phyloP scores from a whole-genome alignment of 1,284 basidiomycete species.

The Fomitopsis palustris region DNA sequence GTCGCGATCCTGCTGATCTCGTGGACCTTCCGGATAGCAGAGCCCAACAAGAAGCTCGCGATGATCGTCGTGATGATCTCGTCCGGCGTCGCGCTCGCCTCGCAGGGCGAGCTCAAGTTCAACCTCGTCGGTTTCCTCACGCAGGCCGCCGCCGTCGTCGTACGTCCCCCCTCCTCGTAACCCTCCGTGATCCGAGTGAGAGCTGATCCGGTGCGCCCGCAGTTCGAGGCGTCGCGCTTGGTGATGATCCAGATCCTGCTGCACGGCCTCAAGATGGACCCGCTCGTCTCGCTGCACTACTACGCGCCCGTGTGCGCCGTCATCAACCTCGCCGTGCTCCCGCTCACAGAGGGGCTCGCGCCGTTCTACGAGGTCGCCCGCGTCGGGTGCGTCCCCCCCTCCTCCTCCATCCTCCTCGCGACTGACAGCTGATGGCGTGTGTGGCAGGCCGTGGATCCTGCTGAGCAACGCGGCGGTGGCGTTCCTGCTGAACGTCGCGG shows the following conservation, averaged over 20 bases:
- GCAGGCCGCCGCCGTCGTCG: constrained; percentile 78
- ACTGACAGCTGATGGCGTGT: background rate
- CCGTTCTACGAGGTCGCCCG: constrained; percentile 78
- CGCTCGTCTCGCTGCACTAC: constrained; percentile 93
- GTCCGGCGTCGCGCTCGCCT: constrained; percentile 83
- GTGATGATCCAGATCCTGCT: constrained; percentile 97
- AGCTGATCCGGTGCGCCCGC: constrained; percentile 7
- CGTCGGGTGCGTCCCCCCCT: constrained; percentile 41
- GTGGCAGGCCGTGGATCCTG: constrained; percentile 64
- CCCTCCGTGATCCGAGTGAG: background rate
- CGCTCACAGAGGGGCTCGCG: constrained; percentile 87
- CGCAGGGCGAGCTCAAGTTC: constrained; percentile 85
- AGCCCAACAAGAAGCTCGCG: constrained; percentile 79
- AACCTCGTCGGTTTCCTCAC: constrained; percentile 84
- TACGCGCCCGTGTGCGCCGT: constrained; percentile 93
- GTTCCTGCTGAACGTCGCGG: constrained; percentile 89
- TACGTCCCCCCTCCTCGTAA: constrained; percentile 35
- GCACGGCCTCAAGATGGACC: constrained; percentile 97
- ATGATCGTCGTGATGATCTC: constrained; percentile 93
- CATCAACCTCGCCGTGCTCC: constrained; percentile 83
- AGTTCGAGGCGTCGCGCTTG: constrained; percentile 87
- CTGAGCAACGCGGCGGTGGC: constrained; percentile 86
- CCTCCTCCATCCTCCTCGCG: background rate
- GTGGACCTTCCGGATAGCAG: constrained; percentile 86
- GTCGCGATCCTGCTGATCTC: constrained; percentile 96